Conservation (phyloP, 257 asterid genomes). For the Gentiana macrophylla region DNA sequence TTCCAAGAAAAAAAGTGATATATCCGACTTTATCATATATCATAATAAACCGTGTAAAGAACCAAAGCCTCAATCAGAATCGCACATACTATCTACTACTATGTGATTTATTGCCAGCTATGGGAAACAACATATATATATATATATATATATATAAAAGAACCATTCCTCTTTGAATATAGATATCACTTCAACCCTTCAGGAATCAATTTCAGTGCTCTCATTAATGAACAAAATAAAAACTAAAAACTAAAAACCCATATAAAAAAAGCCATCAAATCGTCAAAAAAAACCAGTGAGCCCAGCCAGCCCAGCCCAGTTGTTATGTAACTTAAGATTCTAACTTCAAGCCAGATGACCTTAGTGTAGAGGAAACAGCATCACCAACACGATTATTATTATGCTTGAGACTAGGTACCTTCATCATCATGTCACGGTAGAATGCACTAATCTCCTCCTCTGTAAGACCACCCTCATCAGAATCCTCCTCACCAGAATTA, state of each 20-base stretch:
- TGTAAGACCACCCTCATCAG: conserved; percentile 80
- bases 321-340: conserved; percentile 31
- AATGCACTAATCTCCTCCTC: conserved; percentile 87
- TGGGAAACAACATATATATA: not conserved
- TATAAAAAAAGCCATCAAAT: conserved; percentile 7
- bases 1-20: too few relatives aligned
- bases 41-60: too few relatives aligned
- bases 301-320: conserved; percentile 2
- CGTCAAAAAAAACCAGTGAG: not conserved
- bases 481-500: conserved; percentile 28
- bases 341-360: conserved; percentile 42
- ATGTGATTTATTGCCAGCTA: conserved; percentile 3
- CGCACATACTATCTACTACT: conserved; percentile 25
- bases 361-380: conserved; percentile 40
- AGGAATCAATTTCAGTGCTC: conserved; percentile 7
- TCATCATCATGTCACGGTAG: conserved; percentile 32
- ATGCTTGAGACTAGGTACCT: conserved; percentile 27
- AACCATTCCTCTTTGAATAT: not conserved
- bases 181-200: not conserved
- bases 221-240: conserved; percentile 13
- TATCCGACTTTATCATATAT: too few relatives aligned
- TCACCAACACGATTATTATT: conserved; percentile 2
- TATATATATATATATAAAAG: not conserved
- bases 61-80: too few relatives aligned
- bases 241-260: conserved; percentile 12